phyloP scores from a whole-genome alignment of 78 protist genomes.

The Guillardia theta region DNA sequence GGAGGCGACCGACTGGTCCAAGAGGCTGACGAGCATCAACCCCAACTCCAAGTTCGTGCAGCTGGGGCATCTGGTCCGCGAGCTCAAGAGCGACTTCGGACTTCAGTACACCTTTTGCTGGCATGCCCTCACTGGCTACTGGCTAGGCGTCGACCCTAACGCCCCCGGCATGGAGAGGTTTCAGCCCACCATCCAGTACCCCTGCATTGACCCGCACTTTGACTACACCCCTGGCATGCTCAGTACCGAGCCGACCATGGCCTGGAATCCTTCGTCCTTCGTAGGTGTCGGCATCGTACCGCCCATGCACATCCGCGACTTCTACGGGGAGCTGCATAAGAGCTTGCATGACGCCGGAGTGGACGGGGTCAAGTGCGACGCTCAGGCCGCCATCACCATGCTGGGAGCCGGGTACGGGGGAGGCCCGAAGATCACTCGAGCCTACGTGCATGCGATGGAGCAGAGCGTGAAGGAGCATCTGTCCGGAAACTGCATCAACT shows the following conservation, averaged over 20 bases:
- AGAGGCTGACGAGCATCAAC: neutral
- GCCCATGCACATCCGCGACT: neutral
- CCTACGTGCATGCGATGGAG: slow-evolving; percentile 28
- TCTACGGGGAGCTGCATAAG: slow-evolving; percentile 21
- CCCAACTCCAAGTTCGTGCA: slow-evolving; percentile 41
- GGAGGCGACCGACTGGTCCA: slow-evolving; percentile 32
- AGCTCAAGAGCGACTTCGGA: slow-evolving; percentile 5
- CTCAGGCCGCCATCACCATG: slow-evolving; percentile 22
- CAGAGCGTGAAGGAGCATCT: slow-evolving; percentile 33
- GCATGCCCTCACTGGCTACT: slow-evolving; percentile 36
- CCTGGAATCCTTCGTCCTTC: slow-evolving; percentile 38
- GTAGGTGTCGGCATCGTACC: neutral
- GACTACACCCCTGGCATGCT: slow-evolving; percentile 26
- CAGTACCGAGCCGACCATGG: slow-evolving; percentile 39
- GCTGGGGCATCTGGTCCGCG: neutral
- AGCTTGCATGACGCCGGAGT: neutral
- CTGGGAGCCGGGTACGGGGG: slow-evolving; percentile 39
- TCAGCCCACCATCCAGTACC: slow-evolving; percentile 5
- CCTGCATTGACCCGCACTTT: slow-evolving; percentile 8
- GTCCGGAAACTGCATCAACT: slow-evolving; percentile 32
- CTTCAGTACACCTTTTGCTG: slow-evolving; percentile 31
- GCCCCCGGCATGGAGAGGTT: neutral
- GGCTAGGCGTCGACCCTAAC: slow-evolving; percentile 41
- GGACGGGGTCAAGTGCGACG: neutral
- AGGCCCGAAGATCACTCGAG: neutral